A percentile compares a stretch with the other conserved stretches of the same genome.
Evolutionary conservation across 352 stramenopile genomes (phyloP).

Genomic region (Phytophthora capsici): DNA sequence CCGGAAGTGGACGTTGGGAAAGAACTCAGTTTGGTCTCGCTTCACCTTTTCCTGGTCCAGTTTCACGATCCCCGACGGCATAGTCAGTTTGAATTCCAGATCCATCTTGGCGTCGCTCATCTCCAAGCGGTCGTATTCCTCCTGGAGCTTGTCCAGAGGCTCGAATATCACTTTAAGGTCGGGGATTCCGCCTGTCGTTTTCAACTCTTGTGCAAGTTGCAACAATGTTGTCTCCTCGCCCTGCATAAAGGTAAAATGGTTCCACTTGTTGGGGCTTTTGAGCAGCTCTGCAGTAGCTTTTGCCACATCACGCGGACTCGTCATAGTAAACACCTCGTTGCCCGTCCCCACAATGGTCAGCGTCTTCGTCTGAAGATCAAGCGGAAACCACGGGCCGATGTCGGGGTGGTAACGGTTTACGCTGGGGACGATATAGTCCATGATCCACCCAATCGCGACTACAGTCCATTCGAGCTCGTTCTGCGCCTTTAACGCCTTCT

Average conservation of each 20-base stretch:
- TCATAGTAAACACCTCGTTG: conserved; percentile 35
- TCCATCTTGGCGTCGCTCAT: not conserved
- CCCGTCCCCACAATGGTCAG: conserved; percentile 43
- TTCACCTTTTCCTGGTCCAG: conserved; percentile 41
- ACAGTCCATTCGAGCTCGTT: conserved; percentile 48
- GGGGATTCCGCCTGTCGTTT: conserved; percentile 22
- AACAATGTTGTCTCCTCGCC: conserved; percentile 44
- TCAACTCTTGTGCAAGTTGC: conserved; percentile 33
- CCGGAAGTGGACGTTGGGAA: conserved; percentile 36
- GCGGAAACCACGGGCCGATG: conserved; percentile 17
- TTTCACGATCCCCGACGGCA: conserved; percentile 1
- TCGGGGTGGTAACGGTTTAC: conserved; percentile 37
- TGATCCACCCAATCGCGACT: conserved; percentile 33
- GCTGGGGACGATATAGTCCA: conserved; percentile 42
- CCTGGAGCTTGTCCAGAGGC: conserved; percentile 19
- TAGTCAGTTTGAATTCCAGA: conserved; percentile 35
- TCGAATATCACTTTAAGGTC: conserved; percentile 38
- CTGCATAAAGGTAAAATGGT: conserved; percentile 37
- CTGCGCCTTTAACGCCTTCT: conserved; percentile 30
- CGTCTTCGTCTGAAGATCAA: conserved; percentile 36
- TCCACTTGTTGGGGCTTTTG: conserved; percentile 37
- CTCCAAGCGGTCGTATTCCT: conserved; percentile 13
- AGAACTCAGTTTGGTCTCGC: conserved; percentile 36
- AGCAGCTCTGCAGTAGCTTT: conserved; percentile 30
- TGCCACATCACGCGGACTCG: conserved; percentile 33